Conservation (phyloP, 495 filamentous ascomycete species). For the Hypomontagnella monticulosa region DNA sequence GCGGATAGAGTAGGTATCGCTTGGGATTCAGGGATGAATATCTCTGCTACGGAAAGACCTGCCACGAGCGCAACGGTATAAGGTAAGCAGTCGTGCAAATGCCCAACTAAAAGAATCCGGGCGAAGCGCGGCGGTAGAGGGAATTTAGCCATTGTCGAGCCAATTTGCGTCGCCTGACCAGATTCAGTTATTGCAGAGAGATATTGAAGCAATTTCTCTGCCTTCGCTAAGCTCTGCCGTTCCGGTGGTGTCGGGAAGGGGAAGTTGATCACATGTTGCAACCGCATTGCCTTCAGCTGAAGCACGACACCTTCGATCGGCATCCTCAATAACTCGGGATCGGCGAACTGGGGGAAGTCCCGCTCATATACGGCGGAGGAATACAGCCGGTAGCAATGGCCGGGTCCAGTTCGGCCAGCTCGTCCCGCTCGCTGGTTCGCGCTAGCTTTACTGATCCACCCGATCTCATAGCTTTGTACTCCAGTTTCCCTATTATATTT, state of each 20-base stretch:
- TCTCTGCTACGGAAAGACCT: slow-evolving; percentile 83
- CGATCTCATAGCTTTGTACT: slow-evolving; percentile 93
- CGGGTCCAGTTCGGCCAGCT: slow-evolving; percentile 94
- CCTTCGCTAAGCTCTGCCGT: slow-evolving; percentile 78
- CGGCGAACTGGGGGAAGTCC: slow-evolving; percentile 85
- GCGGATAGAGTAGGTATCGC: slow-evolving; percentile 62
- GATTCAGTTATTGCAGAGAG: slow-evolving; percentile 71
- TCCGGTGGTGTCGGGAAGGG: slow-evolving; percentile 97
- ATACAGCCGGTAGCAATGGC: slow-evolving; percentile 94
- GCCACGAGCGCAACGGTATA: slow-evolving; percentile 91
- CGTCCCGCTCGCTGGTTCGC: slow-evolving; percentile 92
- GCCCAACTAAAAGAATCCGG: slow-evolving; percentile 87
- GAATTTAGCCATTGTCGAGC: slow-evolving; percentile 83
- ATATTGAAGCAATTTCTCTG: slow-evolving; percentile 84
- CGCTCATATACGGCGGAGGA: slow-evolving; percentile 94
- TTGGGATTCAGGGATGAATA: slow-evolving; percentile 88
- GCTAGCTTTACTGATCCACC: slow-evolving; percentile 98
- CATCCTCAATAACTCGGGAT: slow-evolving; percentile 89
- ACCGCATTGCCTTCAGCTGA: slow-evolving; percentile 94
- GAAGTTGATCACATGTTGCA: slow-evolving; percentile 91
- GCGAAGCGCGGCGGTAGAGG: slow-evolving; percentile 90
- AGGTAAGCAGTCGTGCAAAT: slow-evolving; percentile 81
- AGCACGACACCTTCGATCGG: slow-evolving; percentile 93
- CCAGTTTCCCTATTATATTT: slow-evolving; percentile 84
- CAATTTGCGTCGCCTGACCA: slow-evolving; percentile 80